These are phyloP conservation scores for Pythium phragmitis DNA, from an alignment of 352 stramenopile species.

Conservation along the genomic window DNA sequence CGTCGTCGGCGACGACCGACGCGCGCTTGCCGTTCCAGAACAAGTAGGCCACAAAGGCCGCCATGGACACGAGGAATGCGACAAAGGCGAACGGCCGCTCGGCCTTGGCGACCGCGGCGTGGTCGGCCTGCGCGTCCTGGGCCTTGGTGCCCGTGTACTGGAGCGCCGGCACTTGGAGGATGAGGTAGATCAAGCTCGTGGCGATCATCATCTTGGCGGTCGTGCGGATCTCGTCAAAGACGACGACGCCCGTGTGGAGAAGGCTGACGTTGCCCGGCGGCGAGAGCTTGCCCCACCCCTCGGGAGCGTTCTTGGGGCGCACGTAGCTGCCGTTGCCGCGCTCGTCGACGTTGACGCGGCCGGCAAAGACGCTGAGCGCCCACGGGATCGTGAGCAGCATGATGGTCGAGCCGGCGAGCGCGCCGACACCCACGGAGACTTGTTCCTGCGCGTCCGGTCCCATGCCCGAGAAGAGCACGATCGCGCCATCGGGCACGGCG, in stretches of 20 bases:
- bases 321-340: slow-evolving; percentile 86
- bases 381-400: slow-evolving; percentile 99
- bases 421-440: slow-evolving; percentile 96
- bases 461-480: slow-evolving; percentile 97
- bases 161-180: slow-evolving; percentile 93
- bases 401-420: slow-evolving; percentile 97
- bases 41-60: slow-evolving; percentile 92
- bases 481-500: slow-evolving; percentile 96
- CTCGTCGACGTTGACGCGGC: slow-evolving; percentile 93
- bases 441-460: slow-evolving; percentile 93
- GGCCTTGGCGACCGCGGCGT: slow-evolving; percentile 60
- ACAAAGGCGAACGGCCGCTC: slow-evolving; percentile 90
- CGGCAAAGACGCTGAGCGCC: slow-evolving; percentile 91
- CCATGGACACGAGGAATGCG: slow-evolving; percentile 87
- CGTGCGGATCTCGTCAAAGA: slow-evolving; percentile 86
- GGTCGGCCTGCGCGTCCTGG: slow-evolving; percentile 69
- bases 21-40: slow-evolving; percentile 89
- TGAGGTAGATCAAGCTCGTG: slow-evolving; percentile 94
- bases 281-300: slow-evolving; percentile 86
- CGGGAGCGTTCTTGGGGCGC: slow-evolving; percentile 63
- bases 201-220: slow-evolving; percentile 91
- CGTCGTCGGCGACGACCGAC: slow-evolving; percentile 59
- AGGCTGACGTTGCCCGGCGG: slow-evolving; percentile 66
- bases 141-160: slow-evolving; percentile 79
- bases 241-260: slow-evolving; percentile 71